A percentile compares a stretch with the other conserved stretches of the same genome.
phyloP scores from a whole-genome alignment of 2,329 filamentous ascomycete species.

The Aphanoascus verrucosus region DNA sequence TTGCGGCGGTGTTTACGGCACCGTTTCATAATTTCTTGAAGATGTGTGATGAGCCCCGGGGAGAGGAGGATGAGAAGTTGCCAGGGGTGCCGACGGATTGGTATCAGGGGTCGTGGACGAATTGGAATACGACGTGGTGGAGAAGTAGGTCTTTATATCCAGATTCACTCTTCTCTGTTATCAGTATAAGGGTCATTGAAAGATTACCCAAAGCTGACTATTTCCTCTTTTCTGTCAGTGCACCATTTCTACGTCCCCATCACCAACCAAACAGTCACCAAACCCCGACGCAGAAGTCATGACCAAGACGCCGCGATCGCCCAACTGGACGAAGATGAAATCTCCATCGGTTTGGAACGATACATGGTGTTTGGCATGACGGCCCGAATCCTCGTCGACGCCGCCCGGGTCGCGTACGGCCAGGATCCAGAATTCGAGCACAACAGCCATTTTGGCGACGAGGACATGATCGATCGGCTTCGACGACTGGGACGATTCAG shows the following conservation, averaged over 20 bases:
- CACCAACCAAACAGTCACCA: conserved; percentile 56
- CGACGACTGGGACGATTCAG: conserved; percentile 47
- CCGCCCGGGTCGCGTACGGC: conserved; percentile 70
- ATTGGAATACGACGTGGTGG: conserved; percentile 72
- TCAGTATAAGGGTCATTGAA: conserved; percentile 9
- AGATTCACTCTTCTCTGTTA: too few relatives aligned
- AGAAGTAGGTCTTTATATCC: conserved; percentile 40
- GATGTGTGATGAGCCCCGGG: conserved; percentile 45
- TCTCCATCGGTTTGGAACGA: conserved; percentile 40
- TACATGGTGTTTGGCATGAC: conserved; percentile 96
- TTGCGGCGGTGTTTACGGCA: conserved; percentile 86
- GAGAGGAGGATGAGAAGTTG: conserved; percentile 27
- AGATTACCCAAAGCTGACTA: conserved; percentile 3
- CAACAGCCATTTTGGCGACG: conserved; percentile 54
- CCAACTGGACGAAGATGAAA: conserved; percentile 37
- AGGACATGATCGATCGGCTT: conserved; percentile 52
- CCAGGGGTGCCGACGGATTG: conserved; percentile 51
- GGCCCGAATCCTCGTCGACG: conserved; percentile 77
- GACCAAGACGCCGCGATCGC: conserved; percentile 33
- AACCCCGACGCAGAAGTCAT: conserved; percentile 37
- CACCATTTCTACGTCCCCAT: conserved; percentile 90
- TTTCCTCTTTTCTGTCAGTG: conserved; percentile 36
- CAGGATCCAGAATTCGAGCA: conserved; percentile 77
- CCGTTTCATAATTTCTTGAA: conserved; percentile 75
- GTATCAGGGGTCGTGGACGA: conserved; percentile 76